A percentile compares a stretch with the other conserved stretches of the same genome.
These are phyloP conservation scores for Scutellaria baicalensis DNA, from an alignment of 257 asterid genomes.

Conservation along the genomic window DNA sequence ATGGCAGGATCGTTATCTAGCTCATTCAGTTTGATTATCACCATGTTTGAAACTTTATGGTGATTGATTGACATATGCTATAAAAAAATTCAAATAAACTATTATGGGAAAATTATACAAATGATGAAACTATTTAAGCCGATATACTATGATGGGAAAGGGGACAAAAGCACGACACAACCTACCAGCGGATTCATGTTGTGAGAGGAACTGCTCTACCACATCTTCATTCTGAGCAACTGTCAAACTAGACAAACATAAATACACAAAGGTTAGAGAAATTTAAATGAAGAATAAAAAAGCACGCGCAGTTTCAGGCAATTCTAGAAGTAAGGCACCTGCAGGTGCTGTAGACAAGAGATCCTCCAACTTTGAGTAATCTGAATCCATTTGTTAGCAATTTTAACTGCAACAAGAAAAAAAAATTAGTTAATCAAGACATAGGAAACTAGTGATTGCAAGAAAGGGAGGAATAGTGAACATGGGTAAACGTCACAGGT, in stretches of 20 bases:
- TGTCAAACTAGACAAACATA: constrained; percentile 48
- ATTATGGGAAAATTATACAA: neutral
- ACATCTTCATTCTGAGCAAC: constrained; percentile 87
- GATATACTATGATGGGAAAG: neutral
- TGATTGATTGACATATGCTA: neutral
- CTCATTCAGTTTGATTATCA: too few species aligned
- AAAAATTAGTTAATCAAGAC: neutral
- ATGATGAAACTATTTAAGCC: neutral
- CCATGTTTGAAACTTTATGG: too few species aligned
- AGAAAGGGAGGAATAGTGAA: neutral
- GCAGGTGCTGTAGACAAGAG: constrained; percentile 96
- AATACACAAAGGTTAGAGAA: neutral
- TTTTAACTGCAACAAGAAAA: constrained; percentile 57
- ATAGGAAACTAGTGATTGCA: neutral
- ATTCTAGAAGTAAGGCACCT: constrained; percentile 36
- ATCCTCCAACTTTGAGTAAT: constrained; percentile 76
- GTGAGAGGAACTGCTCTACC: constrained; percentile 71
- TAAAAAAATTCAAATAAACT: neutral
- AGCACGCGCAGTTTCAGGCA: neutral
- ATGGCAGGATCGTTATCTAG: too few species aligned
- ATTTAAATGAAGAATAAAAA: neutral
- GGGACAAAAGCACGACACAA: neutral
- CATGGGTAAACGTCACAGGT: neutral
- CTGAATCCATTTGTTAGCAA: constrained; percentile 77
- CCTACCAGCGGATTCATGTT: constrained; percentile 57